Conservation (phyloP, 1,284 basidiomycete genomes). For the Sphaerobolus stellatus region DNA sequence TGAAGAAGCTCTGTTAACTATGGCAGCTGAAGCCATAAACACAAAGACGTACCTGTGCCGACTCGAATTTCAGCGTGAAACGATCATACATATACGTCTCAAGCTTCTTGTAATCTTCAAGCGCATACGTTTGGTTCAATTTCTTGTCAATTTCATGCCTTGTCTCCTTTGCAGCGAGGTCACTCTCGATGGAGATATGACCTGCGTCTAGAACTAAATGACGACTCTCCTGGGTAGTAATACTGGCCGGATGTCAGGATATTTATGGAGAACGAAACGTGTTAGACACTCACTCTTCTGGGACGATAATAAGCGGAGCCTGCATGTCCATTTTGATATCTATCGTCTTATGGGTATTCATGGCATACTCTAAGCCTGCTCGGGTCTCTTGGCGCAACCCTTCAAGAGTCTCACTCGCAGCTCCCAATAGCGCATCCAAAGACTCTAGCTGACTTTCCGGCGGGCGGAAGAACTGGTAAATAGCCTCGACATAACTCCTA, state of each 20-base stretch:
- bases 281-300: slow-evolving; percentile 71
- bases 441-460: slow-evolving; percentile 95
- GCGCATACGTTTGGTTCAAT: slow-evolving; percentile 82
- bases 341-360: slow-evolving; percentile 93
- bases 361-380: slow-evolving; percentile 90
- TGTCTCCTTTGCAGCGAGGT: slow-evolving; percentile 83
- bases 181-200: slow-evolving; percentile 91
- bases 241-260: slow-evolving; percentile 40
- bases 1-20: slow-evolving; percentile 32
- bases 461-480: slow-evolving; percentile 92
- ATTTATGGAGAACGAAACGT: background rate
- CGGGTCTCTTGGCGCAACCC: slow-evolving; percentile 94
- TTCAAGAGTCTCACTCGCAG: slow-evolving; percentile 92
- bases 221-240: slow-evolving; percentile 76
- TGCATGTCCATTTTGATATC: slow-evolving; percentile 97
- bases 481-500: slow-evolving; percentile 89
- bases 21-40: background rate
- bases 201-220: slow-evolving; percentile 96
- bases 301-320: slow-evolving; percentile 96
- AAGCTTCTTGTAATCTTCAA: slow-evolving; percentile 85
- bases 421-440: slow-evolving; percentile 86
- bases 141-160: slow-evolving; percentile 84
- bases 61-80: slow-evolving; percentile 80
- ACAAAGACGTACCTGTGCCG: slow-evolving; percentile 71
- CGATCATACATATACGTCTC: slow-evolving; percentile 98